Conservation (phyloP, 2,329 filamentous ascomycete species). For the Ascochyta viciae-villosae region DNA sequence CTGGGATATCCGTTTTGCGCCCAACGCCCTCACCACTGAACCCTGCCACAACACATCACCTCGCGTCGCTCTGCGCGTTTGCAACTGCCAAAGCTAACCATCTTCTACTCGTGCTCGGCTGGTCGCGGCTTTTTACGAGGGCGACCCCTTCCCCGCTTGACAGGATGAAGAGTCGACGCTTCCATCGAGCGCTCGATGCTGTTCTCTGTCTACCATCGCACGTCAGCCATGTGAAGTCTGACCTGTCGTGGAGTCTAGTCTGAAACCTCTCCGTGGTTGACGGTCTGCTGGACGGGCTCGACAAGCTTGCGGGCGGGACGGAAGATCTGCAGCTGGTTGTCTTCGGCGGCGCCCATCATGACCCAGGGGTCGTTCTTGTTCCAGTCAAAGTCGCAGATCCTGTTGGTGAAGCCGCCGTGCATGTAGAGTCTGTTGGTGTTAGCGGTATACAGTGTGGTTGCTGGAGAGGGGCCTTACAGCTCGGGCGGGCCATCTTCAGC, state of each 20-base stretch:
- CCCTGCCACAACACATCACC: neutral
- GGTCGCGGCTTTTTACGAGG: neutral
- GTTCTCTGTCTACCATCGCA: neutral
- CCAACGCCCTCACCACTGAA: conserved; percentile 12
- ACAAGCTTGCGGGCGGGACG: conserved; percentile 49
- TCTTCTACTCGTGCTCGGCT: neutral
- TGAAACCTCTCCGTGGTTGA: conserved; percentile 49
- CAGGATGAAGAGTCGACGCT: neutral
- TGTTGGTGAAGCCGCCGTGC: conserved; percentile 98
- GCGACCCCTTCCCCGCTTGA: neutral
- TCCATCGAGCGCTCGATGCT: neutral
- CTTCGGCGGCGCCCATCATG: conserved; percentile 92
- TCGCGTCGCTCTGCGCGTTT: neutral
- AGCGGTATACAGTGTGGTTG: conserved; percentile 3
- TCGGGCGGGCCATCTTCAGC: conserved; percentile 94
- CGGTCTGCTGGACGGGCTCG: conserved; percentile 44
- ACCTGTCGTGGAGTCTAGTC: conserved; percentile 31
- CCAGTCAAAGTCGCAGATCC: conserved; percentile 96
- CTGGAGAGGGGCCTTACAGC: conserved; percentile 67
- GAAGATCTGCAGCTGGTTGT: conserved; percentile 93
- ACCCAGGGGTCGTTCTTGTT: conserved; percentile 97
- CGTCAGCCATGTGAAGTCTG: conserved; percentile 5
- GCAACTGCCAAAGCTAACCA: neutral
- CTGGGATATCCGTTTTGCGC: conserved; percentile 18
- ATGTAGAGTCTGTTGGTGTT: conserved; percentile 77